Percentiles rank a stretch among this genome's conserved stretches.
Evolutionary conservation across 2,329 filamentous ascomycete species (phyloP).

Genomic region (Biscogniauxia sp.): DNA sequence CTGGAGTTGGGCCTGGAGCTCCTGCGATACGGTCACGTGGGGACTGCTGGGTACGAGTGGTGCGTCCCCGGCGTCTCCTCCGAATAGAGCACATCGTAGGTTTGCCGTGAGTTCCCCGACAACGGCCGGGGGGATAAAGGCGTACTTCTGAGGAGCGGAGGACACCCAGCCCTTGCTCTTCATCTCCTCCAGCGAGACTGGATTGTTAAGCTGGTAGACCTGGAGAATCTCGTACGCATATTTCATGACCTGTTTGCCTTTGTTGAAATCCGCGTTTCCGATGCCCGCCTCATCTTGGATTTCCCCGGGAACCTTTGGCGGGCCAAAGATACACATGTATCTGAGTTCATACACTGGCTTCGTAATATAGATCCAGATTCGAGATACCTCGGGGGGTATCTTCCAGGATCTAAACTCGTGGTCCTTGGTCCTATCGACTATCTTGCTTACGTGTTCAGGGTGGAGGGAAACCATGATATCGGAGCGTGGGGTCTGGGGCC

Average conservation of each 20-base stretch:
- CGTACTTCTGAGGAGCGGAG: slow-evolving; percentile 48
- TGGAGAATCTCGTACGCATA: slow-evolving; percentile 55
- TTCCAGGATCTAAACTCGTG: slow-evolving; percentile 56
- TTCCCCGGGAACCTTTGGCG: slow-evolving; percentile 45
- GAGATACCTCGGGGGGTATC: slow-evolving; percentile 52
- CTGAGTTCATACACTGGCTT: slow-evolving; percentile 46
- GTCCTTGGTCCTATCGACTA: slow-evolving; percentile 49
- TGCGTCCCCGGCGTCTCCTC: slow-evolving; percentile 25
- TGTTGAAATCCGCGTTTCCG: slow-evolving; percentile 53
- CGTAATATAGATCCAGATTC: slow-evolving; percentile 62
- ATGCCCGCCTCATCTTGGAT: slow-evolving; percentile 43
- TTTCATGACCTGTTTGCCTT: slow-evolving; percentile 33
- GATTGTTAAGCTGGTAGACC: slow-evolving; percentile 62
- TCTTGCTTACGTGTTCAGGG: slow-evolving; percentile 50
- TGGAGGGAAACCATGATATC: slow-evolving; percentile 53
- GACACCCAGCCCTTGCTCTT: slow-evolving; percentile 54
- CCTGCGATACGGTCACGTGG: slow-evolving; percentile 45
- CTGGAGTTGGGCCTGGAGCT: slow-evolving; percentile 50
- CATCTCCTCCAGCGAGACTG: slow-evolving; percentile 51
- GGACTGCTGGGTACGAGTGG: slow-evolving; percentile 12
- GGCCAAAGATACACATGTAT: slow-evolving; percentile 58
- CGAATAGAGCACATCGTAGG: slow-evolving; percentile 50
- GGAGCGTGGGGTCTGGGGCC: slow-evolving; percentile 42
- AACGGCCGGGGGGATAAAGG: slow-evolving; percentile 55
- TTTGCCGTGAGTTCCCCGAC: slow-evolving; percentile 59